These are phyloP conservation scores for Glycyrrhiza uralensis DNA, from an alignment of 306 rosid genomes.

Conservation along the genomic window DNA sequence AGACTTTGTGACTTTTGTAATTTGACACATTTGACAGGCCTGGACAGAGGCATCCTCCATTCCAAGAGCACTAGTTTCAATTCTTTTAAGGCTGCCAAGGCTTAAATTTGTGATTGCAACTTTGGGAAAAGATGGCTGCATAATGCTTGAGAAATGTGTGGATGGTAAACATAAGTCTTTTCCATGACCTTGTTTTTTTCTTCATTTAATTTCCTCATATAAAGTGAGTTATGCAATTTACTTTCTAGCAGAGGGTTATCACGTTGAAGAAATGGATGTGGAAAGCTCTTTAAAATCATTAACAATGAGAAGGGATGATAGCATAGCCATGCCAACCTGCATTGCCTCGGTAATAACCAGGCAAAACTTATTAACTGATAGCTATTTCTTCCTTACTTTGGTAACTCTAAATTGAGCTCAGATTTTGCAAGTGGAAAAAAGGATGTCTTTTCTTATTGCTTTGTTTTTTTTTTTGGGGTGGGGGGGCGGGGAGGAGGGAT, in stretches of 20 bases:
- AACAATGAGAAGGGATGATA: slow-evolving; percentile 46
- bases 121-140: slow-evolving; percentile 85
- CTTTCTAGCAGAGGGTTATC: slow-evolving; percentile 48
- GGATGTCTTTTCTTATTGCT: too few species aligned
- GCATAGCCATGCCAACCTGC: slow-evolving; percentile 51
- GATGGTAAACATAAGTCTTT: slow-evolving; percentile 41
- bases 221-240: slow-evolving; percentile 2
- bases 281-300: slow-evolving; percentile 48
- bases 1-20: slow-evolving; percentile 18
- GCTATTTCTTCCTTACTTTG: not conserved
- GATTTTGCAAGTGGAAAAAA: too few species aligned
- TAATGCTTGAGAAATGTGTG: slow-evolving; percentile 74
- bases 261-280: slow-evolving; percentile 56
- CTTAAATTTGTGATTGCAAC: slow-evolving; percentile 79
- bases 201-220: not conserved
- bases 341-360: slow-evolving; percentile 56
- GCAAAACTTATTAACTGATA: slow-evolving; percentile 4
- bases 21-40: slow-evolving; percentile 44
- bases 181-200: not conserved
- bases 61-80: slow-evolving; percentile 74
- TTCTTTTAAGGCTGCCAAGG: slow-evolving; percentile 66
- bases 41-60: slow-evolving; percentile 74
- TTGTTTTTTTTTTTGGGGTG: too few species aligned
- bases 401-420: not conserved
- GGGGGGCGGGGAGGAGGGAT: too few species aligned